A percentile compares a stretch with the other conserved stretches of the same genome.
phyloP scores from a whole-genome alignment of 73 alveolate species.

The Breviolum minutum region DNA sequence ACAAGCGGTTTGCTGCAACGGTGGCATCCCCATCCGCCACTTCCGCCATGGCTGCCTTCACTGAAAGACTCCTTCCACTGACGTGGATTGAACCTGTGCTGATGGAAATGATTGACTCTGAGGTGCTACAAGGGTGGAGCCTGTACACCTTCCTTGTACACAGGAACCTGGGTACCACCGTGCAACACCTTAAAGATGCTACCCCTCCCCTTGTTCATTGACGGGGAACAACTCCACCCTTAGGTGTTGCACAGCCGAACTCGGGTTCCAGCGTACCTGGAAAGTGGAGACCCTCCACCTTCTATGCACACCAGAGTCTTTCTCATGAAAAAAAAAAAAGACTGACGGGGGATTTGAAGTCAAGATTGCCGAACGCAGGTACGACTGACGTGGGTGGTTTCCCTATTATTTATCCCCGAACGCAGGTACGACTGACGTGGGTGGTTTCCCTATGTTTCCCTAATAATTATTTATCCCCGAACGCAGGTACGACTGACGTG shows the following conservation, averaged over 20 bases:
- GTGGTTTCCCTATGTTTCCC: not conserved
- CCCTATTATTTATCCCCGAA: not conserved
- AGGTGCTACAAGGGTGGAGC: not conserved
- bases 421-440: not conserved
- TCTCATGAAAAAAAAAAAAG: not conserved
- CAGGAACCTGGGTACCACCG: not conserved
- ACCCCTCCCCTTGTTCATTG: not conserved
- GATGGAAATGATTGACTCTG: not conserved
- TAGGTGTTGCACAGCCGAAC: not conserved
- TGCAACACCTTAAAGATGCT: not conserved
- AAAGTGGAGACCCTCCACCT: slow-evolving; percentile 5
- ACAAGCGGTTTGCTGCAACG: not conserved
- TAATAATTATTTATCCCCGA: not conserved
- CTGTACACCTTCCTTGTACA: not conserved
- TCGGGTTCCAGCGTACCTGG: not conserved
- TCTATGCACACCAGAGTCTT: not conserved
- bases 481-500: not conserved
- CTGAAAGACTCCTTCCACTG: not conserved
- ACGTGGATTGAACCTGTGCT: not conserved
- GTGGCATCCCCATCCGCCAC: not conserved
- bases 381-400: not conserved
- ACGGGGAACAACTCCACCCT: not conserved
- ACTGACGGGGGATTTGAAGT: not conserved
- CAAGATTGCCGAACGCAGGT: not conserved
- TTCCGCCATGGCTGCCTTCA: not conserved